phyloP scores from a whole-genome alignment of 2,329 filamentous ascomycete species.

The Huntiella bhutanensis region DNA sequence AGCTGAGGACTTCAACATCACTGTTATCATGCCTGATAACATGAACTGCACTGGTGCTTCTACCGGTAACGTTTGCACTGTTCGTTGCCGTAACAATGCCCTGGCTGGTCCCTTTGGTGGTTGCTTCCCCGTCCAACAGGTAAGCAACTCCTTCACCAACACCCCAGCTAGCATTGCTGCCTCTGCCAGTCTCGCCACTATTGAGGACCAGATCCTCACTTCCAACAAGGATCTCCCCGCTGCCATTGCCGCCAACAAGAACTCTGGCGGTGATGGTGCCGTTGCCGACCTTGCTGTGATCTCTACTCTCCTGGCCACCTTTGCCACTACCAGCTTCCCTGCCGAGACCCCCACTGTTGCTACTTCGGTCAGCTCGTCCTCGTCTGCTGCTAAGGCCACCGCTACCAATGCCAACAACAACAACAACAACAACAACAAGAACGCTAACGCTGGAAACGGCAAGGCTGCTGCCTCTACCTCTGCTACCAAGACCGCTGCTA shows the following conservation, averaged over 20 bases:
- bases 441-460: constrained; percentile 2
- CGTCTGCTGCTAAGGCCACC: constrained; percentile 5
- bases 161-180: constrained; percentile 27
- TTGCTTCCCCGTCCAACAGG: constrained; percentile 39
- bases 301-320: constrained; percentile 15
- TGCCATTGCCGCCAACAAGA: constrained; percentile 24
- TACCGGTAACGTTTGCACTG: constrained; percentile 38
- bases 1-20: constrained; percentile 36
- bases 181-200: constrained; percentile 23
- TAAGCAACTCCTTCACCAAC: constrained; percentile 26
- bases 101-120: constrained; percentile 37
- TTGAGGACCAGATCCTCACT: constrained; percentile 28
- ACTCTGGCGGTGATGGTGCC: constrained; percentile 18
- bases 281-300: constrained; percentile 20
- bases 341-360: constrained; percentile 18
- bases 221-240: constrained; percentile 31
- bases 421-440: constrained; percentile 8
- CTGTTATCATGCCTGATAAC: constrained; percentile 30
- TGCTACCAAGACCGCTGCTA: not conserved
- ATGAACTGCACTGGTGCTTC: constrained; percentile 33
- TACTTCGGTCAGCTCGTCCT: constrained; percentile 10
- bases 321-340: constrained; percentile 17
- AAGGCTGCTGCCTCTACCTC: not conserved
- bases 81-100: constrained; percentile 40
- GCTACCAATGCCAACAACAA: constrained; percentile 7